These are phyloP conservation scores for Salix exigua DNA, from an alignment of 345 rosid genomes.

Conservation along the genomic window DNA sequence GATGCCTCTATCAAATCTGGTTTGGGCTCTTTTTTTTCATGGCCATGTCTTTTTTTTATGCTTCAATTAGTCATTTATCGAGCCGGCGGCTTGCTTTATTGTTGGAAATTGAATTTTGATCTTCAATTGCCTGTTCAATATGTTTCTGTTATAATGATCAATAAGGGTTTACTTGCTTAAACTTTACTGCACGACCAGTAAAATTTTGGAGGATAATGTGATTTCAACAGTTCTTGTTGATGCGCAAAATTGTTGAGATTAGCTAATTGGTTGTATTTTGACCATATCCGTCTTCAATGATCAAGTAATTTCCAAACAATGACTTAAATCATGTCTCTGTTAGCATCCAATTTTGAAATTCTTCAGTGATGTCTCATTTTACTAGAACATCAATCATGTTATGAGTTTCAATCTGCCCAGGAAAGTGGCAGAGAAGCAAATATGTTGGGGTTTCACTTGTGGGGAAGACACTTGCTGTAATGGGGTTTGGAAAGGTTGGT, in stretches of 20 bases:
- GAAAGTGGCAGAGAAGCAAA: conserved; percentile 28
- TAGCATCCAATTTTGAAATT: background rate
- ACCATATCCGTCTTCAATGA: background rate
- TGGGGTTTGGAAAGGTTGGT: conserved; percentile 31
- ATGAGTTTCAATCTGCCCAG: background rate
- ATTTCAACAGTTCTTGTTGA: background rate
- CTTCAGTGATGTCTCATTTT: background rate
- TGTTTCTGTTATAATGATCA: background rate
- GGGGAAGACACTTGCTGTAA: conserved; percentile 27
- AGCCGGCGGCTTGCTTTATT: background rate
- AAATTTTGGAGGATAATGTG: background rate
- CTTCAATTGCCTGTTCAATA: background rate
- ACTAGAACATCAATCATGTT: background rate
- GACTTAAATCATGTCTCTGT: background rate
- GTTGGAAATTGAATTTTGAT: background rate
- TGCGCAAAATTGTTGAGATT: background rate
- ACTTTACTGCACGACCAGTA: background rate
- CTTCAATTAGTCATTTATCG: conserved; percentile 15
- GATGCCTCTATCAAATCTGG: conserved; percentile 19
- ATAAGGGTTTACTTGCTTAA: background rate
- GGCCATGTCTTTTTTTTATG: background rate
- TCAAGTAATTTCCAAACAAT: background rate
- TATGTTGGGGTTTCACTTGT: conserved; percentile 26
- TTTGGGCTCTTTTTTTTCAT: background rate
- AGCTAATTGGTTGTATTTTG: background rate